phyloP scores from a whole-genome alignment of 2,329 filamentous ascomycete species.

The Rhynchosporium secalis region DNA sequence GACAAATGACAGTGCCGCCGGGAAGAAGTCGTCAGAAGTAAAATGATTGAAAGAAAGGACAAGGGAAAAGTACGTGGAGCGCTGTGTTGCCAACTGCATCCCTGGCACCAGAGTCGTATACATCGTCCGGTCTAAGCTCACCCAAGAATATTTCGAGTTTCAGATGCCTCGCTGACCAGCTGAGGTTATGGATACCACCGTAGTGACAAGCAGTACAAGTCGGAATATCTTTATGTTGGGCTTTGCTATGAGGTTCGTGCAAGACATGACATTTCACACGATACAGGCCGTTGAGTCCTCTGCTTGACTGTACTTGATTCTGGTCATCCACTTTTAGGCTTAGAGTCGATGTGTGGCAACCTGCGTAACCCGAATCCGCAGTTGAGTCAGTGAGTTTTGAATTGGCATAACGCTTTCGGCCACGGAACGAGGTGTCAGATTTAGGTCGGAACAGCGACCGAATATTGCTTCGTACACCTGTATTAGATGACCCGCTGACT shows the following conservation, averaged over 20 bases:
- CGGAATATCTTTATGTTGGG: slow-evolving; percentile 18
- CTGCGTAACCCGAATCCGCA: slow-evolving; percentile 24
- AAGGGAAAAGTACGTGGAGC: slow-evolving; percentile 9
- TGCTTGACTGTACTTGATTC: slow-evolving; percentile 12
- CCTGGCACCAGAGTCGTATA: slow-evolving; percentile 21
- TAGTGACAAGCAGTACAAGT: slow-evolving; percentile 23
- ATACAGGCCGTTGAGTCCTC: slow-evolving; percentile 28
- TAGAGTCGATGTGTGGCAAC: slow-evolving; percentile 18
- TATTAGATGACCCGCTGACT: slow-evolving; percentile 4
- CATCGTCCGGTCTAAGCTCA: slow-evolving; percentile 19
- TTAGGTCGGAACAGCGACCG: slow-evolving; percentile 19
- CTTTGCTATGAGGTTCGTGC: slow-evolving; percentile 22
- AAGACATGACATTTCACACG: slow-evolving; percentile 21
- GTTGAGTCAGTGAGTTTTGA: slow-evolving; percentile 19
- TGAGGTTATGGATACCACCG: slow-evolving; percentile 26
- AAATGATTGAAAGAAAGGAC: background rate
- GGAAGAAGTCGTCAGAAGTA: too few relatives aligned
- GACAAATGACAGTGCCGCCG: too few relatives aligned
- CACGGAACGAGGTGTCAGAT: slow-evolving; percentile 3
- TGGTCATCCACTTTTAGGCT: slow-evolving; percentile 8
- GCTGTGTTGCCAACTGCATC: slow-evolving; percentile 20
- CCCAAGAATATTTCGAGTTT: slow-evolving; percentile 25
- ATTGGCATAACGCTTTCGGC: slow-evolving; percentile 15
- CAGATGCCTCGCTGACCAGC: slow-evolving; percentile 25
- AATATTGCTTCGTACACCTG: slow-evolving; percentile 13